Evolutionary conservation across 78 protist species (phyloP), one percentile per base, ranked within the genome.

Genomic region (Dictyostelium firmibasis): DNA sequence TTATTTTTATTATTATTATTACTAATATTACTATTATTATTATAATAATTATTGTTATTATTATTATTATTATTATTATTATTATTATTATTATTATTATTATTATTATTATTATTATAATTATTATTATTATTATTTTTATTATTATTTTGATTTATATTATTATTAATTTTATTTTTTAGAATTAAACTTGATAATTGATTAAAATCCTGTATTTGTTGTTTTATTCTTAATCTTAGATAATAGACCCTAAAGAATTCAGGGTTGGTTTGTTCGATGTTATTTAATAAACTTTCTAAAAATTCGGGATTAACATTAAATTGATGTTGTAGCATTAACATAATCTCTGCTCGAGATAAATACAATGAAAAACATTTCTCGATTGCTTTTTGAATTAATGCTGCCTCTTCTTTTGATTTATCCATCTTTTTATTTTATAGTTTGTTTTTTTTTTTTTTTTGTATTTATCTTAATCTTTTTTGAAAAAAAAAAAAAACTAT

Each of bases 201-300:
- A 67, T 88, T 88, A 31, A 88, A 88, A 11, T 88, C 93, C 33
- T 78, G 83, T 23, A 88, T 88, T 69, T 88, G 93, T 67, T 53
- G 76, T 69, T 88, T 88, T 16, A 88, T 74, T 25, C 82, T 88
- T 67, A 88, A 60, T 88, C 93, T 53, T 8, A 44, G 83, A 44
- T 88, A 50, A 79, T 88, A 88, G 20, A 88, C 47, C 9, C 64
- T 43, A 69, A 88, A 88, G 70, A 88, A 88, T 14, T 88, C 86
- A n/a, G 93, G 93, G 69, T 88, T 77, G 5, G 44, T 62, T 36
- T 38, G 31, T 31, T 88, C 93, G 29, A 88, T 43, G 69, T 29
- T 79, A 14, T 38, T 20, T 69, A 88, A 64, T 53, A 88, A 74
- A 20, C 23, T n/a, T 43, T 88, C 93, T 43, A 85, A 79, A 33